Evolutionary conservation across 23 red algal genomes (phyloP), one percentile per base, ranked within the genome.

Genomic region (Gracilariopsis chorda): DNA sequence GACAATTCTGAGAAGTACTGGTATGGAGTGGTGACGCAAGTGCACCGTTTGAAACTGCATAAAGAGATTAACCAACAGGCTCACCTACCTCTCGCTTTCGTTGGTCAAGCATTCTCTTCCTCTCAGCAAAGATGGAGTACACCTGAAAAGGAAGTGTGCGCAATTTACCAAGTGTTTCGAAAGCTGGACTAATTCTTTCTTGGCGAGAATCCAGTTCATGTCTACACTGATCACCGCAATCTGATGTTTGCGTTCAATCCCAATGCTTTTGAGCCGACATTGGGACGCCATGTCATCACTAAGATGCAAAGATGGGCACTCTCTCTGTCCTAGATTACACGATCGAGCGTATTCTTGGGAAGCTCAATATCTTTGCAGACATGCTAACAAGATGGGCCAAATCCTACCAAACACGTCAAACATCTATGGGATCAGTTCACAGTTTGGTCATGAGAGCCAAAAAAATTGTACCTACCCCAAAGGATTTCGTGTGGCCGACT

Each of bases 21-120:
- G 52, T 39, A 27, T 20, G 59, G 80, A 19, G 10, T 84, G 4
- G 80, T 84, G 33, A 84, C 80, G 4, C 80, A 84, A 80, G 35
- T 48, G 30, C n/a, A 51, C 27, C 43, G 44, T 12, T 20, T 23
- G 75, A 27, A 55, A 28, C 49, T 80, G 23, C 27, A 8, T 9
- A 29, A 53, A 48, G 44, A 12, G n/a, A 4, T 80, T 53, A 58
- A 34, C 48, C 0, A 73, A 42, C 67, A 73, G 67, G 11, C 37
- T 4, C 67, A 73, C 6, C 6, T 9, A 48, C 67, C 67, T 32
- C 19, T 73, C 25, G 23, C 6, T 9, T 73, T 73, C 33, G 37
- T 73, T 42, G 12, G 37, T 32, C 4, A 48, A 42, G 35, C 6
- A 20, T 73, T 73, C 55, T 59, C 55, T 59, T 5, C 55, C 16